These are phyloP conservation scores for Ceratocystiopsis sp. DNA, from an alignment of 2,329 filamentous ascomycete species.

Conservation along the genomic window DNA sequence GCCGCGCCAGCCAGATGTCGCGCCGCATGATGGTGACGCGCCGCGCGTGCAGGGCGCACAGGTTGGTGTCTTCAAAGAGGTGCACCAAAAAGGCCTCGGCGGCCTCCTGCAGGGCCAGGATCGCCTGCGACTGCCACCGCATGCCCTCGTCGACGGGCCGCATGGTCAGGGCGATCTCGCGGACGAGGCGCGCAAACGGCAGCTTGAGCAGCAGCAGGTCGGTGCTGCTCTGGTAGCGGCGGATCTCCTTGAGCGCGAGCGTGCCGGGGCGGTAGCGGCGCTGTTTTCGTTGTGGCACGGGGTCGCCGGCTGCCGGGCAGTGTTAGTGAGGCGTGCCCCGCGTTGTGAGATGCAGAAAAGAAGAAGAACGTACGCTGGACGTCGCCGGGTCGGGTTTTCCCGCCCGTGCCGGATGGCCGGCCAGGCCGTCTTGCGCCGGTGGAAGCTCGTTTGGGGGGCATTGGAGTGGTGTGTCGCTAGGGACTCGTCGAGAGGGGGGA, in stretches of 20 bases:
- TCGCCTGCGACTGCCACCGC: conserved; percentile 91
- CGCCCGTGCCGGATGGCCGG: conserved; percentile 6
- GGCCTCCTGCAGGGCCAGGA: conserved; percentile 83
- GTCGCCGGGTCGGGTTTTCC: conserved; percentile 20
- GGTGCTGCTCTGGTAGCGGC: conserved; percentile 75
- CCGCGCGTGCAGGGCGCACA: conserved; percentile 94
- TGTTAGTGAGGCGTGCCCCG: conserved; percentile 7
- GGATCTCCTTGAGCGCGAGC: conserved; percentile 77
- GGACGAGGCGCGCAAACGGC: conserved; percentile 63
- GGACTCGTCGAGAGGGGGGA: neutral
- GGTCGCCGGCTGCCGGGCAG: conserved; percentile 55
- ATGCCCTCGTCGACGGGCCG: conserved; percentile 51
- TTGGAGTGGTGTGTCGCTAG: neutral
- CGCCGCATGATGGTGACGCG: conserved; percentile 96
- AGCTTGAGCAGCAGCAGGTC: conserved; percentile 72
- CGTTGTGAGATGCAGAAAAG: too few species aligned
- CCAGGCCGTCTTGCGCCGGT: neutral
- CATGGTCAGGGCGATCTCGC: conserved; percentile 54
- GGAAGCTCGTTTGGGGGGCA: conserved; percentile 4
- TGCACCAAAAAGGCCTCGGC: conserved; percentile 93
- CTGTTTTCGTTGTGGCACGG: conserved; percentile 43
- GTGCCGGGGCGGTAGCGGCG: conserved; percentile 64
- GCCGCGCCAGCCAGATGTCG: conserved; percentile 81
- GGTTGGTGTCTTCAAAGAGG: conserved; percentile 90
- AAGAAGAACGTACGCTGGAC: conserved; percentile 20